Conservation (phyloP, 306 rosid species). For the Dryas drummondii region DNA sequence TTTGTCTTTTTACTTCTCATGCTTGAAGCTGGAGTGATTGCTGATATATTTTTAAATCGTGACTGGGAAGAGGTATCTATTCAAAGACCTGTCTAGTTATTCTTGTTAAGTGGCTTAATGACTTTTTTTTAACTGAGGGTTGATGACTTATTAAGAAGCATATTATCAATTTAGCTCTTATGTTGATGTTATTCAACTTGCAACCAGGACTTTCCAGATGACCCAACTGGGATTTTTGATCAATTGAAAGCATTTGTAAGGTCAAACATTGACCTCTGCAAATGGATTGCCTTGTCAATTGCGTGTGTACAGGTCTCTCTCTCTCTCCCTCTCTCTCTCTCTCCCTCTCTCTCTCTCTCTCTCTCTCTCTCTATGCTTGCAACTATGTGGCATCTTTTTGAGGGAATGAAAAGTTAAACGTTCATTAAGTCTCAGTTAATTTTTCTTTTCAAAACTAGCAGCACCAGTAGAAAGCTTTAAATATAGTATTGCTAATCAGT, state of each 20-base stretch:
- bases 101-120: slow-evolving; percentile 10
- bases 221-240: slow-evolving; percentile 64
- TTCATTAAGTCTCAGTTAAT: slow-evolving; percentile 2
- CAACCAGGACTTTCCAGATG: slow-evolving; percentile 73
- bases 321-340: slow-evolving; percentile 20
- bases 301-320: slow-evolving; percentile 60
- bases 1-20: slow-evolving; percentile 55
- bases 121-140: background rate
- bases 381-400: background rate
- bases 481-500: background rate
- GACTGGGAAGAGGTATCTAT: slow-evolving; percentile 69
- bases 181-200: slow-evolving; percentile 19
- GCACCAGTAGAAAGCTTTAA: background rate
- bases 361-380: background rate
- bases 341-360: slow-evolving; percentile 17
- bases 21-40: slow-evolving; percentile 67
- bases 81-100: background rate
- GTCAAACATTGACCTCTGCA: slow-evolving; percentile 65
- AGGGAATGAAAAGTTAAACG: background rate
- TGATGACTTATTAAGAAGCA: background rate
- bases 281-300: slow-evolving; percentile 68
- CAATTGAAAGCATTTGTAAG: slow-evolving; percentile 61
- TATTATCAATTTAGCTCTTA: background rate
- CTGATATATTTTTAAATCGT: slow-evolving; percentile 64
- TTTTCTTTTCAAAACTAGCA: background rate